Evolutionary conservation across 1,284 basidiomycete genomes (phyloP).

Genomic region (Fomitopsis palustris): DNA sequence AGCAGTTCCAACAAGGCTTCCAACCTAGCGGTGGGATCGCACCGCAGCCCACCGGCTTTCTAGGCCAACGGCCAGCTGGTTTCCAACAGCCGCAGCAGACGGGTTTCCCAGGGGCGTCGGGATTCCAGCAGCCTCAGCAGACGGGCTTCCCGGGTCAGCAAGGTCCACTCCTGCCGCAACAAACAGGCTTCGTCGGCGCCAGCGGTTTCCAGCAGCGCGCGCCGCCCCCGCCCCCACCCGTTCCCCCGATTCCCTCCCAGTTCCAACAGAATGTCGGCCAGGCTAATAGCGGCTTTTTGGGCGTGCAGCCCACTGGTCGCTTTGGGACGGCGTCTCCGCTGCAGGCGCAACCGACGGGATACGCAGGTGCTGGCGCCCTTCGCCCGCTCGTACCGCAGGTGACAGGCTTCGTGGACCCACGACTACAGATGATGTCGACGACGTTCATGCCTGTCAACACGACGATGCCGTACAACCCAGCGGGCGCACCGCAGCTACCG

Average conservation of each 20-base stretch:
- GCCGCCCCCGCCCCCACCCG: slow-evolving; percentile 50
- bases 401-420: slow-evolving; percentile 84
- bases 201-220: slow-evolving; percentile 47
- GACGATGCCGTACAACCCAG: slow-evolving; percentile 56
- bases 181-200: slow-evolving; percentile 44
- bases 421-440: slow-evolving; percentile 80
- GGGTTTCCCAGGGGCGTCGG: slow-evolving; percentile 30
- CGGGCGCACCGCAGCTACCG: slow-evolving; percentile 65
- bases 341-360: slow-evolving; percentile 57
- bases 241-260: slow-evolving; percentile 57
- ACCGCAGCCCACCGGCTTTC: slow-evolving; percentile 39
- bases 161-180: slow-evolving; percentile 32
- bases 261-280: slow-evolving; percentile 42
- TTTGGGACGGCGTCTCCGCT: slow-evolving; percentile 53
- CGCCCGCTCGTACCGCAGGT: slow-evolving; percentile 67
- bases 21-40: slow-evolving; percentile 32
- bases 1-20: slow-evolving; percentile 40
- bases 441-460: slow-evolving; percentile 82
- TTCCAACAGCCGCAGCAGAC: slow-evolving; percentile 39
- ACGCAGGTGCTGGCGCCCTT: slow-evolving; percentile 37
- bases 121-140: slow-evolving; percentile 38
- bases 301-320: slow-evolving; percentile 35
- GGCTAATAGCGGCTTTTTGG: slow-evolving; percentile 38
- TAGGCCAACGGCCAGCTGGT: slow-evolving; percentile 28
- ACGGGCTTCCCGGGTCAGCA: slow-evolving; percentile 32